These are phyloP conservation scores for Cymodocea nodosa DNA, from an alignment of 116 monocot genomes.

Conservation along the genomic window DNA sequence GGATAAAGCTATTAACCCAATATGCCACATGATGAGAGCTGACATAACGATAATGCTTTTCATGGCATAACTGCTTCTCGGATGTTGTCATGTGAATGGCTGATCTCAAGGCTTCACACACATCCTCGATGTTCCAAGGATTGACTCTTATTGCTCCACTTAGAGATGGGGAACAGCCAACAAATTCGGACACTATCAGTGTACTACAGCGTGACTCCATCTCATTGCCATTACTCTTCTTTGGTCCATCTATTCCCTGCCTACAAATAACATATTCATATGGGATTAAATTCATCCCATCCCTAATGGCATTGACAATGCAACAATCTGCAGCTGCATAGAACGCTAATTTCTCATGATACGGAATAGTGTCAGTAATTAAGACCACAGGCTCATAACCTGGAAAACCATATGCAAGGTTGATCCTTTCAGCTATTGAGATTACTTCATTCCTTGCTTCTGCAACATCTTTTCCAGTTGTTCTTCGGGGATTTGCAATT, in stretches of 20 bases:
- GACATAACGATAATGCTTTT: conserved; percentile 59
- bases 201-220: conserved; percentile 23
- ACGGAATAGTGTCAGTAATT: conserved; percentile 37
- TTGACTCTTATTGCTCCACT: conserved; percentile 70
- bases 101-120: conserved; percentile 29
- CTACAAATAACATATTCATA: conserved; percentile 59
- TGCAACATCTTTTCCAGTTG: conserved; percentile 37
- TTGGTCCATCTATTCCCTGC: conserved; percentile 26
- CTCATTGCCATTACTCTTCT: conserved; percentile 7
- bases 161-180: conserved; percentile 65
- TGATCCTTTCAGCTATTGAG: conserved; percentile 27
- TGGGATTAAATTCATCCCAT: conserved; percentile 76
- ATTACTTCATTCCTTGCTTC: conserved; percentile 27
- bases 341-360: conserved; percentile 49
- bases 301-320: conserved; percentile 61
- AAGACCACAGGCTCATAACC: conserved; percentile 46
- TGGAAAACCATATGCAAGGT: conserved; percentile 23
- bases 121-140: conserved; percentile 63
- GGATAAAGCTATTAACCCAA: conserved; percentile 52
- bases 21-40: conserved; percentile 52
- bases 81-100: conserved; percentile 20
- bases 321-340: conserved; percentile 53
- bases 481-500: conserved; percentile 62
- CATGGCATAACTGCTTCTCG: conserved; percentile 58
- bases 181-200: conserved; percentile 63